Evolutionary conservation across 169 alveolate species (phyloP).

Genomic region (Plasmodium malariae): DNA sequence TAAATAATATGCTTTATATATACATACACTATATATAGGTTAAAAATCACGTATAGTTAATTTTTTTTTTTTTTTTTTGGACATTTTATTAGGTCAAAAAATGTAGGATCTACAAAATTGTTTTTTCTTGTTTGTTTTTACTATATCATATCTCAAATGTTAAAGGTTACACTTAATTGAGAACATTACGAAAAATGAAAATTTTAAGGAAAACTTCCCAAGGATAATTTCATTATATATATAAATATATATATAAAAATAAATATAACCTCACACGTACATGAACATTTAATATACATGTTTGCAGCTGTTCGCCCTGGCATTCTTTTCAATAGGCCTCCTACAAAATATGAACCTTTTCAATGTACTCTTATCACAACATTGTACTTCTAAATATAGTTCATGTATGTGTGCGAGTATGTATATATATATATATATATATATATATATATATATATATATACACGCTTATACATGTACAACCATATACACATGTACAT

Average conservation of each 20-base stretch:
- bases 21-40: neutral
- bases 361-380: constrained; percentile 45
- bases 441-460: constrained; percentile 1
- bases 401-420: neutral
- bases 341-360: constrained; percentile 56
- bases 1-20: neutral
- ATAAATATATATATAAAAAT: neutral
- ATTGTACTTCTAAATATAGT: no score
- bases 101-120: constrained; percentile 54
- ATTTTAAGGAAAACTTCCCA: neutral
- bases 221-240: no score
- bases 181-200: neutral
- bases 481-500: neutral
- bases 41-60: neutral
- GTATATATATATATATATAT: neutral
- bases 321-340: constrained; percentile 63
- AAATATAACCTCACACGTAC: neutral
- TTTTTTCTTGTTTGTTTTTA: constrained; percentile 38
- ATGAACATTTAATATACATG: neutral
- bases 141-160: constrained; percentile 39
- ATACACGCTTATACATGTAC: neutral
- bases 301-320: constrained; percentile 38
- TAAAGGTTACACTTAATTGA: constrained; percentile 30
- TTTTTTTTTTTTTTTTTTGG: neutral
- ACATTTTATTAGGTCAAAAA: constrained; percentile 49